These are phyloP conservation scores for Alternaria consortialis DNA, from an alignment of 2,329 filamentous ascomycete species.

Conservation along the genomic window DNA sequence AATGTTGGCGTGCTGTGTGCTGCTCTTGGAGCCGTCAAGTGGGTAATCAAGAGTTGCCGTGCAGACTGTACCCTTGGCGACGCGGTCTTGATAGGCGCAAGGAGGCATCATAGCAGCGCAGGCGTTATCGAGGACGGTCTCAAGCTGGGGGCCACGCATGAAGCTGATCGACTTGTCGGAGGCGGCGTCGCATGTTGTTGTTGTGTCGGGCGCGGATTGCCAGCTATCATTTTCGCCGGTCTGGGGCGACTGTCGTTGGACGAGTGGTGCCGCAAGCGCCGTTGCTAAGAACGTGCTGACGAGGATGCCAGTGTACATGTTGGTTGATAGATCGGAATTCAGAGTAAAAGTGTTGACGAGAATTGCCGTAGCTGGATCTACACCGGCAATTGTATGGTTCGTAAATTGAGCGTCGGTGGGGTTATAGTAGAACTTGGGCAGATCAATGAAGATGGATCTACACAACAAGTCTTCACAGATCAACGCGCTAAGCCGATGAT, in stretches of 20 bases:
- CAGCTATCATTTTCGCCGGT: constrained; percentile 18
- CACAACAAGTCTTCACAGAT: not conserved
- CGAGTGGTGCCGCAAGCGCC: constrained; percentile 25
- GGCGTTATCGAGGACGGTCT: constrained; percentile 33
- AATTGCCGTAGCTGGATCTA: not conserved
- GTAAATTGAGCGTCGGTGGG: not conserved
- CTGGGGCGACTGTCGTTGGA: constrained; percentile 5
- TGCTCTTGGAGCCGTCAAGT: constrained; percentile 28
- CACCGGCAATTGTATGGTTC: not conserved
- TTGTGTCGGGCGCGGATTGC: constrained; percentile 26
- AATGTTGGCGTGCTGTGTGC: constrained; percentile 29
- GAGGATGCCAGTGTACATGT: constrained; percentile 29
- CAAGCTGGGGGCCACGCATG: constrained; percentile 28
- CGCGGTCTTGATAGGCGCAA: constrained; percentile 35
- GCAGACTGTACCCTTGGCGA: constrained; percentile 26
- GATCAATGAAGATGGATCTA: not conserved
- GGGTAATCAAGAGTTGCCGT: constrained; percentile 26
- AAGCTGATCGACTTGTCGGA: constrained; percentile 34
- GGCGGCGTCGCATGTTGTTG: constrained; percentile 27
- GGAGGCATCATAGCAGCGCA: constrained; percentile 40
- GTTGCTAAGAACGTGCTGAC: constrained; percentile 22
- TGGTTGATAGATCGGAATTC: not conserved
- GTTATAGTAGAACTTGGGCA: not conserved
- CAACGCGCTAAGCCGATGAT: not conserved
- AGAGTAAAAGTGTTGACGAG: not conserved